phyloP scores from a whole-genome alignment of 1,139 yeast species.

The Suhomyces coccinellae region DNA sequence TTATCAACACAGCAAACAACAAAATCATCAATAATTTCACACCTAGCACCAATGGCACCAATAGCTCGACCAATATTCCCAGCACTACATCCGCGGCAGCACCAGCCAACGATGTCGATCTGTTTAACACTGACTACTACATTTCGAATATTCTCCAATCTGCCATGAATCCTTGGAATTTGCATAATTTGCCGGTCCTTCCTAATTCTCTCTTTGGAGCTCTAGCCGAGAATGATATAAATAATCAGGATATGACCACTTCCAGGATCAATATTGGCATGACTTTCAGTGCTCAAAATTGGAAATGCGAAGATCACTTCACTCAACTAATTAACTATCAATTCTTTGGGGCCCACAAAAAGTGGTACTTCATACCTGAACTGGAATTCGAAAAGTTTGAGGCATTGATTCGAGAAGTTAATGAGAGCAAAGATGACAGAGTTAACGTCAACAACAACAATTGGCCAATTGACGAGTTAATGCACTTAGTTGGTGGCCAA shows the following conservation, averaged over 20 bases:
- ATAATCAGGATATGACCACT: slow-evolving; percentile 38
- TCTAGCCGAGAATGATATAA: slow-evolving; percentile 38
- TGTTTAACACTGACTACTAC: slow-evolving; percentile 25
- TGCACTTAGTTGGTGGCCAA: slow-evolving; percentile 15
- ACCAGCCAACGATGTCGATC: slow-evolving; percentile 17
- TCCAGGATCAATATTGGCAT: slow-evolving; percentile 50
- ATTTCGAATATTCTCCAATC: slow-evolving; percentile 23
- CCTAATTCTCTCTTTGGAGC: slow-evolving; percentile 54
- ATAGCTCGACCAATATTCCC: not conserved
- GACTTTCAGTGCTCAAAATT: slow-evolving; percentile 69
- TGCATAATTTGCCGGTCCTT: slow-evolving; percentile 60
- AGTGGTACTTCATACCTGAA: slow-evolving; percentile 86
- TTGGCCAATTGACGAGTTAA: slow-evolving; percentile 23
- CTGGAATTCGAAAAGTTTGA: slow-evolving; percentile 65
- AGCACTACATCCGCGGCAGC: not conserved
- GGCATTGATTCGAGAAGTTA: slow-evolving; percentile 29
- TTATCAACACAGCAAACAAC: slow-evolving; percentile 13
- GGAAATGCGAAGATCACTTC: slow-evolving; percentile 78
- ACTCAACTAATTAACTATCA: slow-evolving; percentile 66
- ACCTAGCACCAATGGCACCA: not conserved
- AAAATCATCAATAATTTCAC: slow-evolving; percentile 8
- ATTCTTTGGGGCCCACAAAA: slow-evolving; percentile 65
- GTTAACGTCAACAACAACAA: slow-evolving; percentile 26
- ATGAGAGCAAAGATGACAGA: slow-evolving; percentile 16
- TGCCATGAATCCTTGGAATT: slow-evolving; percentile 63